Conservation (phyloP, 257 asterid genomes). For the Datura wrightii region DNA sequence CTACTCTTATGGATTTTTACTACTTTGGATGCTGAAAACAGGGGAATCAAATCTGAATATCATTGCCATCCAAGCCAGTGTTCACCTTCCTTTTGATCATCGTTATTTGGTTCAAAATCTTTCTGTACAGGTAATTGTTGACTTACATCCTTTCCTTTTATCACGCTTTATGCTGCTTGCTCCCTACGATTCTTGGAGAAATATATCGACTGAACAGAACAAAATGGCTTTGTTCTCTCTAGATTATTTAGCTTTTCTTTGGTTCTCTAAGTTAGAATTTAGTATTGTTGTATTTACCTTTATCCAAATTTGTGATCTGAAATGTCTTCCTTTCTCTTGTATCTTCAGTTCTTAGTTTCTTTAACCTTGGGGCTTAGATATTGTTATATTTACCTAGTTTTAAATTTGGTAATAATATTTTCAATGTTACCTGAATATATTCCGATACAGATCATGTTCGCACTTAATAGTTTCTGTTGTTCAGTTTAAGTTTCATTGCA, state of each 20-base stretch:
- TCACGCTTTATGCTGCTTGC: neutral
- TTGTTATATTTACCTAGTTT: neutral
- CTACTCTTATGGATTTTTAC: conserved; percentile 31
- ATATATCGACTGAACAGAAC: neutral
- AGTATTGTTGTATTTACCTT: neutral
- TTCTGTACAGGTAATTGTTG: conserved; percentile 72
- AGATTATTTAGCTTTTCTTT: conserved; percentile 20
- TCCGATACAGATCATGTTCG: neutral
- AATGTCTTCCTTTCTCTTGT: neutral
- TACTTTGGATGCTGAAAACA: conserved; percentile 42
- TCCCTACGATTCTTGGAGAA: neutral
- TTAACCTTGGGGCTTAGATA: neutral
- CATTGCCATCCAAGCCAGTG: conserved; percentile 85
- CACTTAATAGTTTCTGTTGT: neutral
- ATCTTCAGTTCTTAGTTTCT: neutral
- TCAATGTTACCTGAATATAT: neutral
- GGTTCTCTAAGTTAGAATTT: neutral
- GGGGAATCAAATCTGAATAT: conserved; percentile 72
- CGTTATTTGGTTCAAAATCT: conserved; percentile 86
- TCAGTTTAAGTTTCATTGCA: neutral
- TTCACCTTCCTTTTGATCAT: conserved; percentile 85
- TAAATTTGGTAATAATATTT: neutral
- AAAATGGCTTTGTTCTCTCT: neutral
- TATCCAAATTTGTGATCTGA: neutral
- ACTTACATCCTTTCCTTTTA: neutral